Conservation (phyloP, 2,329 filamentous ascomycete genomes). For the Pyrenophora graminea region DNA sequence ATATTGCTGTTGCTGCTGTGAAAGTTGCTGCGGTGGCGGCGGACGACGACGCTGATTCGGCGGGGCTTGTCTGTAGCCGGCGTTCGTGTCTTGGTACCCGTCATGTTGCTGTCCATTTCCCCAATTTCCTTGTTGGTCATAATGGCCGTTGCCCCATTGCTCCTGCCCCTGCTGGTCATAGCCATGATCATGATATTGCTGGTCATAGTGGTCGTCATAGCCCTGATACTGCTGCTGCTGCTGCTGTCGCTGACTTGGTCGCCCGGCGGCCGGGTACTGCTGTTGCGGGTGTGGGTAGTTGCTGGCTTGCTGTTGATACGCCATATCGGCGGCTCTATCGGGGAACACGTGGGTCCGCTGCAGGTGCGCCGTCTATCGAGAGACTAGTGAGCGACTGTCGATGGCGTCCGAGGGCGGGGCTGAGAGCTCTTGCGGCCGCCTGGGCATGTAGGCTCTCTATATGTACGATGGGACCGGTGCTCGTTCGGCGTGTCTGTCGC, state of each 20-base stretch:
- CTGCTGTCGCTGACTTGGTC: constrained; percentile 16
- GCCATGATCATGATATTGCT: constrained; percentile 41
- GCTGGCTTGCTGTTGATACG: constrained; percentile 47
- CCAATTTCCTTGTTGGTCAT: constrained; percentile 39
- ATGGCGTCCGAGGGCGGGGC: constrained; percentile 27
- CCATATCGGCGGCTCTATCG: constrained; percentile 39
- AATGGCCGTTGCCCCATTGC: constrained; percentile 43
- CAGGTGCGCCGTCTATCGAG: constrained; percentile 15
- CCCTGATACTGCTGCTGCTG: constrained; percentile 34
- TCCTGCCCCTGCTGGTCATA: constrained; percentile 42
- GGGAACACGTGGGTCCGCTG: constrained; percentile 19
- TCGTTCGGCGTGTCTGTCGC: constrained; percentile 18
- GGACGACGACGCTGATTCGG: constrained; percentile 20
- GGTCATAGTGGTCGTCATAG: constrained; percentile 36
- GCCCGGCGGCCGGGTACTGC: constrained; percentile 39
- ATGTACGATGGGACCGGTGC: not conserved
- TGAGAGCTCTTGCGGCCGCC: constrained; percentile 17
- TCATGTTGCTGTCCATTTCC: constrained; percentile 32
- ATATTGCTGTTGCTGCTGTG: constrained; percentile 26
- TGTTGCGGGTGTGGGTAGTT: constrained; percentile 42
- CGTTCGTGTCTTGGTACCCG: constrained; percentile 32
- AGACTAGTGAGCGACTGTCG: constrained; percentile 28
- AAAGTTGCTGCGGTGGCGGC: constrained; percentile 28
- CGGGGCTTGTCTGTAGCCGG: constrained; percentile 21
- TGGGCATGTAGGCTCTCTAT: constrained; percentile 5